Evolutionary conservation across 768 basidiomycete genomes (phyloP).

Genomic region (Amyloporia xantha): DNA sequence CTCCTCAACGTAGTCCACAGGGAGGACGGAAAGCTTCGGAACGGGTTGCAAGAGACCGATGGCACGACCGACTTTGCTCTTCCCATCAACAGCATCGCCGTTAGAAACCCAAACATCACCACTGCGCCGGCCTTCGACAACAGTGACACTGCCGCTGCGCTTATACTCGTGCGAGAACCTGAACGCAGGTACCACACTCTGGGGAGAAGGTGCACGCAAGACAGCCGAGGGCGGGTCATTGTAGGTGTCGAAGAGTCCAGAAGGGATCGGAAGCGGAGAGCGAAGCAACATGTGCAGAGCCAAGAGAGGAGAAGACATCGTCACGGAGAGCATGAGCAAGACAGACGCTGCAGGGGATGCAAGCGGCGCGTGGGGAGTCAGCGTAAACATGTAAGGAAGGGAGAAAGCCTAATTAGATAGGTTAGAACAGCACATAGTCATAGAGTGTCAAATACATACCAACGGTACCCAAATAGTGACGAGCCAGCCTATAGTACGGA

Average conservation of each 20-base stretch:
- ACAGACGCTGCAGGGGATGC: slow-evolving; percentile 37
- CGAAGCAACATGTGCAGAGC: slow-evolving; percentile 54
- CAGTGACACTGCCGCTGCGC: slow-evolving; percentile 53
- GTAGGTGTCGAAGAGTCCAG: slow-evolving; percentile 53
- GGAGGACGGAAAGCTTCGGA: slow-evolving; percentile 65
- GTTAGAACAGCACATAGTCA: not conserved
- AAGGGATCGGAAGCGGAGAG: slow-evolving; percentile 60
- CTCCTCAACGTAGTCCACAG: slow-evolving; percentile 39
- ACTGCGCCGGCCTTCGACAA: slow-evolving; percentile 64
- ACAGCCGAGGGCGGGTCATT: slow-evolving; percentile 35
- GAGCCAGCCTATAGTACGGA: slow-evolving; percentile 56
- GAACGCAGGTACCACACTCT: slow-evolving; percentile 31
- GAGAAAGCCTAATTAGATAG: slow-evolving; percentile 41
- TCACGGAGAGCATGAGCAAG: slow-evolving; percentile 56
- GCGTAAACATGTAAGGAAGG: slow-evolving; percentile 50
- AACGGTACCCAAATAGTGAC: slow-evolving; percentile 62
- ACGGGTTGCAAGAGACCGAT: slow-evolving; percentile 55
- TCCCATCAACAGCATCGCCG: slow-evolving; percentile 67
- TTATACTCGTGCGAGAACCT: slow-evolving; percentile 53
- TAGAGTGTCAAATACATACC: slow-evolving; percentile 32
- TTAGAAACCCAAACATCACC: slow-evolving; percentile 71
- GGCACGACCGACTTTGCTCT: slow-evolving; percentile 52
- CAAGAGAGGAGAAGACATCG: slow-evolving; percentile 60
- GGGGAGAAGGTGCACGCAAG: slow-evolving; percentile 38
- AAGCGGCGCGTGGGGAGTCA: slow-evolving; percentile 34